Conservation (phyloP, 176 grass and related monocot genomes). For the Pontederia crassipes region DNA sequence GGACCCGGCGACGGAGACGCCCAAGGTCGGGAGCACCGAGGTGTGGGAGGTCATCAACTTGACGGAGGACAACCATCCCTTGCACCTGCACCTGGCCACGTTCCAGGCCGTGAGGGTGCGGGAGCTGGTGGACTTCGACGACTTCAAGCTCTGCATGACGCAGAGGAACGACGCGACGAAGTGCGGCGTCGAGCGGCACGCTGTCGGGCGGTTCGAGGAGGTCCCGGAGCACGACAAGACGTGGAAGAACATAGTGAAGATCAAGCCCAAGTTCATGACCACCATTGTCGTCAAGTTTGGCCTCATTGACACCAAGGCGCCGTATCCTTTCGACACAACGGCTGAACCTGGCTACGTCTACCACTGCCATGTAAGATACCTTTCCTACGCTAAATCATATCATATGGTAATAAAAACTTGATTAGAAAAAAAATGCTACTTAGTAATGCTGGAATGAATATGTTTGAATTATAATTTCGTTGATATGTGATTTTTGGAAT, state of each 20-base stretch:
- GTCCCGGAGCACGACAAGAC: conserved; percentile 51
- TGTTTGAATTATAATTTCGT: neutral
- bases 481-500: neutral
- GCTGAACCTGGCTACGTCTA: conserved; percentile 69
- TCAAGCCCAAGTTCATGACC: conserved; percentile 47
- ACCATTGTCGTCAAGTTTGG: conserved; percentile 52
- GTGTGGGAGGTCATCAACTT: conserved; percentile 80
- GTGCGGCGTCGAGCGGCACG: conserved; percentile 40
- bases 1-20: conserved; percentile 68
- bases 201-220: conserved; percentile 18
- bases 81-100: conserved; percentile 57
- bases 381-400: neutral
- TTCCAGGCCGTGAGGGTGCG: conserved; percentile 35
- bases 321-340: conserved; percentile 66
- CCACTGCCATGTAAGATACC: conserved; percentile 56
- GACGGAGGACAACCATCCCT: conserved; percentile 63
- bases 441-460: neutral
- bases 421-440: neutral
- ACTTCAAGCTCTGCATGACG: conserved; percentile 35
- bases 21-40: conserved; percentile 36
- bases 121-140: conserved; percentile 9
- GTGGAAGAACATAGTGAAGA: conserved; percentile 76
- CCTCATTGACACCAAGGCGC: conserved; percentile 36
- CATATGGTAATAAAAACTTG: neutral
- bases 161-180: conserved; percentile 34